phyloP scores from a whole-genome alignment of 768 basidiomycete species.

The Tulasnella sp. region DNA sequence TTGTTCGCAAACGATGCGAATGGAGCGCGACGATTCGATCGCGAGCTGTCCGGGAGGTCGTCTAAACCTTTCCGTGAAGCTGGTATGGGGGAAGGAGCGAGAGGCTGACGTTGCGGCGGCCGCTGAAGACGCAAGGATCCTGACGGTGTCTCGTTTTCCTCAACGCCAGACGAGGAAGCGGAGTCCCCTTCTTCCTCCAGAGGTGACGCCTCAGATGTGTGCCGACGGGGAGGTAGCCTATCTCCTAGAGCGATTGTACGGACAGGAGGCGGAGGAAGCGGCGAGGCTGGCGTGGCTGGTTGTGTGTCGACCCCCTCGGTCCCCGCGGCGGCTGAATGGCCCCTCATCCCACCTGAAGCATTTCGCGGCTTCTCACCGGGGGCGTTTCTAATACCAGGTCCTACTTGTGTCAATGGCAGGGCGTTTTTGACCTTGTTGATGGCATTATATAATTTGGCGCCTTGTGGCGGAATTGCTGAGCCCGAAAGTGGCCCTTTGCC shows the following conservation, averaged over 20 bases:
- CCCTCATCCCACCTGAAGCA: neutral
- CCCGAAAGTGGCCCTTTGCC: neutral
- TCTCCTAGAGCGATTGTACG: constrained; percentile 71
- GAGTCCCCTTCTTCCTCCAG: constrained; percentile 53
- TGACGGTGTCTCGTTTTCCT: constrained; percentile 58
- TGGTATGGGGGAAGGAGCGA: constrained; percentile 34
- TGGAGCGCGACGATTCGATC: constrained; percentile 35
- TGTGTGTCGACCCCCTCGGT: neutral
- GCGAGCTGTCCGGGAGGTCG: constrained; percentile 37
- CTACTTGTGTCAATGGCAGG: neutral
- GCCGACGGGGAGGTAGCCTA: constrained; percentile 67
- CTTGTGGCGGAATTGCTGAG: constrained; percentile 2
- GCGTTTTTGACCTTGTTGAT: constrained; percentile 25
- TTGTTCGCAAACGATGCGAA: neutral
- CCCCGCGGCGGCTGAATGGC: neutral
- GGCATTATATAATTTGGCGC: constrained; percentile 6
- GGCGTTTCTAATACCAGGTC: neutral
- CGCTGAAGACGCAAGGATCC: constrained; percentile 37
- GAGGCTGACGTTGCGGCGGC: constrained; percentile 46
- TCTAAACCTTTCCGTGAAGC: constrained; percentile 23
- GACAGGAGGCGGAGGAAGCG: constrained; percentile 71
- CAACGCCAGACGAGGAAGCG: constrained; percentile 21
- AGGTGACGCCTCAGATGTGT: constrained; percentile 52
- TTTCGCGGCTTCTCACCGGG: neutral
- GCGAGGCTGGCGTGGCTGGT: neutral